Evolutionary conservation across 306 rosid species (phyloP).

Genomic region (Glycine soja): DNA sequence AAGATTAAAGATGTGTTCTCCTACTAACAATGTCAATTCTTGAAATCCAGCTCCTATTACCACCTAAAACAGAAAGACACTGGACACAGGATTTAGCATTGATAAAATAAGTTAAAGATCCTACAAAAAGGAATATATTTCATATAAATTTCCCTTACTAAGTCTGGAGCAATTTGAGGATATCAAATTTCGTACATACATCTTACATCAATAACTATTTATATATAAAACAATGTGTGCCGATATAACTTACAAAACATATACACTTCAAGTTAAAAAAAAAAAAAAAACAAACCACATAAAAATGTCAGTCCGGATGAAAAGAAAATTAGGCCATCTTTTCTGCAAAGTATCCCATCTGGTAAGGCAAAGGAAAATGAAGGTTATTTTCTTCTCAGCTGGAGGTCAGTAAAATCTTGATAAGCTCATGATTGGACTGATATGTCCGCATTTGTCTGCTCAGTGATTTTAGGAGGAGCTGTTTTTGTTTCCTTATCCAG

Average conservation of each 20-base stretch:
- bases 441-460: conserved; percentile 70
- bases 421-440: conserved; percentile 67
- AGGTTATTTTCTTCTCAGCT: conserved; percentile 49
- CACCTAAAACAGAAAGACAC: conserved; percentile 6
- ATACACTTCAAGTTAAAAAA: conserved; percentile 69
- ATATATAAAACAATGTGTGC: conserved; percentile 60
- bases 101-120: conserved; percentile 5
- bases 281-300: too few relatives aligned
- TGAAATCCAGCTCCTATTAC: not conserved
- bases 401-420: conserved; percentile 55
- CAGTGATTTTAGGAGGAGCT: conserved; percentile 52
- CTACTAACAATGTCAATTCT: not conserved
- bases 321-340: conserved; percentile 65
- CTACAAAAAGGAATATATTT: conserved; percentile 43
- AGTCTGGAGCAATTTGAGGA: conserved; percentile 39
- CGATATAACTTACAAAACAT: conserved; percentile 75
- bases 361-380: conserved; percentile 47
- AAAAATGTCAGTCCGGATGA: conserved; percentile 21
- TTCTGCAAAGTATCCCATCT: conserved; percentile 39
- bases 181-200: conserved; percentile 42
- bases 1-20: too few relatives aligned
- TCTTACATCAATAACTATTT: conserved; percentile 53
- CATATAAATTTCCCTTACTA: conserved; percentile 41
- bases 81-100: too few relatives aligned
- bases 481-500: conserved; percentile 58